phyloP scores from a whole-genome alignment of 1,284 basidiomycete genomes.

The Irpex sp. region DNA sequence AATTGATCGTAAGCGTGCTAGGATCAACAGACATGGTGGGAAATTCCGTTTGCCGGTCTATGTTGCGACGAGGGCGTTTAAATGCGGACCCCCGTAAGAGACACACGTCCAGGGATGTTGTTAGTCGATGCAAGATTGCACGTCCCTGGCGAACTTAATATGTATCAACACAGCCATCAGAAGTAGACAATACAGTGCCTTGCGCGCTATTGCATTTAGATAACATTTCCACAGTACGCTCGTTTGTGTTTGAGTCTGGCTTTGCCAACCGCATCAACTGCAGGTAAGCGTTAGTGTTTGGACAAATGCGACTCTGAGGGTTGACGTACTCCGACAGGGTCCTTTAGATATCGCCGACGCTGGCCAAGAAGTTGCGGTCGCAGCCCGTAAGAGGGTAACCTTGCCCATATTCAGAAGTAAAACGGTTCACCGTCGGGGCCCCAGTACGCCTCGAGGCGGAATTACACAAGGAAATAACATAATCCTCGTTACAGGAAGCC shows the following conservation, averaged over 20 bases:
- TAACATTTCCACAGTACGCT: no score
- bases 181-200: background rate
- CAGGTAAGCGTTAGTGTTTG: background rate
- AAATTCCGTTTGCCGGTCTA: no score
- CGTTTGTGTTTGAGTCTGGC: background rate
- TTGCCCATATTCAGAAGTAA: no score
- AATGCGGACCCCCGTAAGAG: background rate
- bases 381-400: no score
- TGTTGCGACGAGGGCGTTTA: background rate
- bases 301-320: background rate
- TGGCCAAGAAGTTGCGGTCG: background rate
- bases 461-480: no score
- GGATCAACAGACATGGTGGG: no score
- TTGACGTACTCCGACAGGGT: background rate
- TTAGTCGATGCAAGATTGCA: background rate
- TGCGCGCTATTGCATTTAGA: background rate
- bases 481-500: no score
- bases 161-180: background rate
- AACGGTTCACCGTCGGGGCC: no score
- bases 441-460: no score
- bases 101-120: background rate
- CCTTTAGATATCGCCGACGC: background rate
- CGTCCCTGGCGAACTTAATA: background rate
- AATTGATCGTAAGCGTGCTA: background rate
- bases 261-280: background rate